Conservation (phyloP, 306 rosid species). For the Alnus rubra region DNA sequence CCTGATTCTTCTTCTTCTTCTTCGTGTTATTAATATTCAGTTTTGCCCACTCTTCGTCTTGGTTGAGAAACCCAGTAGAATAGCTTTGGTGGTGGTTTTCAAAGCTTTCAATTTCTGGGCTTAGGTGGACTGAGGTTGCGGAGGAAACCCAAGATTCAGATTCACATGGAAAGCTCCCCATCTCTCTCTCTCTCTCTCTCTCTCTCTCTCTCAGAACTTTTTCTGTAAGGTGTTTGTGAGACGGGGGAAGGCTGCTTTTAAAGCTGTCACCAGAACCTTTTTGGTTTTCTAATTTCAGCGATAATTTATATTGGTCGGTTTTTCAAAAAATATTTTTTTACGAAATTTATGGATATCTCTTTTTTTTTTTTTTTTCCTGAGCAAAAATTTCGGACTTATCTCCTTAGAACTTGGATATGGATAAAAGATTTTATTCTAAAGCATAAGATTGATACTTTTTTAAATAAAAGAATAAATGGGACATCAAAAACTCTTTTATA, state of each 20-base stretch:
- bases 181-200: constrained; percentile 17
- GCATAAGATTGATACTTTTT: too few species aligned
- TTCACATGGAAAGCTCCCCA: constrained; percentile 24
- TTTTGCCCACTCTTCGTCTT: constrained; percentile 10
- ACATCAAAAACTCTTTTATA: too few species aligned
- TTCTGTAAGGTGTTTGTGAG: constrained; percentile 8
- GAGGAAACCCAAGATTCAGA: constrained; percentile 32
- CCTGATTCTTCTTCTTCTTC: constrained; percentile 53
- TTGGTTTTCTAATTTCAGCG: not conserved
- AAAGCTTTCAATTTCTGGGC: constrained; percentile 17
- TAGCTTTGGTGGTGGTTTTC: not conserved
- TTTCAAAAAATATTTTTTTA: not conserved
- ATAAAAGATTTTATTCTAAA: too few species aligned
- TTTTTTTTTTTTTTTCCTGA: not conserved
- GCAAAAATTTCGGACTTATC: too few species aligned
- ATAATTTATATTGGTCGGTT: not conserved
- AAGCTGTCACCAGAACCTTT: not conserved
- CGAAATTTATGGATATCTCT: not conserved
- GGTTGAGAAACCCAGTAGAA: constrained; percentile 1
- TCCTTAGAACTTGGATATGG: not conserved
- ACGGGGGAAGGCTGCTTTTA: not conserved
- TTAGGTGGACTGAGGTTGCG: not conserved
- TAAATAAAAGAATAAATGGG: too few species aligned
- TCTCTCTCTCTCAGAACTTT: not conserved
- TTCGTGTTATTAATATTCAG: constrained; percentile 7